phyloP scores from a whole-genome alignment of 306 rosid genomes.

The Cucumis sativus region Cucumber_9930_V3 NC_026658.2:14748501-14749000 shows the following conservation, averaged over 20 bases:
- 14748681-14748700: not conserved
- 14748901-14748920: constrained; percentile 56
- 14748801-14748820: constrained; percentile 84
- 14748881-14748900: constrained; percentile 50
- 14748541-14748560: constrained; percentile 75
- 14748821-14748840: constrained; percentile 67
- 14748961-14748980: constrained; percentile 71
- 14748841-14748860: constrained; percentile 47
- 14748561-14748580: not conserved
- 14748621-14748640: not conserved
- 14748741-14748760: not conserved
- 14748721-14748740: not conserved
- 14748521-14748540: constrained; percentile 99
- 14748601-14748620: not conserved
- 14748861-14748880: constrained; percentile 72
- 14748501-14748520: constrained; percentile 89
- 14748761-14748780: constrained; percentile 72
- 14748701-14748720: not conserved
- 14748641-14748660: too few relatives aligned
- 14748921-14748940: constrained; percentile 63
- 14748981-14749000: constrained; percentile 69
- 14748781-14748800: constrained; percentile 75
- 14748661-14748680: too few relatives aligned
- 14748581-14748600: not conserved
- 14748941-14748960: constrained; percentile 61